These are phyloP conservation scores for Penicillium canariense DNA, from an alignment of 495 filamentous ascomycete species.

Conservation along the genomic window DNA sequence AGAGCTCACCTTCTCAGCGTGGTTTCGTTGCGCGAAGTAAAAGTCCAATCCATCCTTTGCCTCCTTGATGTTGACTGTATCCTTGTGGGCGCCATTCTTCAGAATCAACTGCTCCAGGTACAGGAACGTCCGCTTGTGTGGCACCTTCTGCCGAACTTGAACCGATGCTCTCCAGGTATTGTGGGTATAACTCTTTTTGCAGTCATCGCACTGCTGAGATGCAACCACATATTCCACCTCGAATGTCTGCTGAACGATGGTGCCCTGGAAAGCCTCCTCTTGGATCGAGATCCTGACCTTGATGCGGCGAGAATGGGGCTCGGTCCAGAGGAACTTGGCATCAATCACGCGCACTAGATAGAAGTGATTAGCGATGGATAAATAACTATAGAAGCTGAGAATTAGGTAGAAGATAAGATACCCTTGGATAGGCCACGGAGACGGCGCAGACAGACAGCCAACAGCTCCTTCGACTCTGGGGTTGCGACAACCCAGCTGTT, in stretches of 20 bases:
- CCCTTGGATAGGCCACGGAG: conserved; percentile 63
- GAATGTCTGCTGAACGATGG: conserved; percentile 88
- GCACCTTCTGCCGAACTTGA: conserved; percentile 94
- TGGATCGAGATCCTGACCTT: conserved; percentile 94
- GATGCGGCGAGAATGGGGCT: conserved; percentile 87
- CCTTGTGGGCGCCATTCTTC: conserved; percentile 86
- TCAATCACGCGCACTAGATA: conserved; percentile 85
- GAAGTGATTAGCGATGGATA: neutral
- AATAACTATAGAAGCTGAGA: neutral
- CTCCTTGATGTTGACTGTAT: conserved; percentile 96
- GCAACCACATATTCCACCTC: conserved; percentile 90
- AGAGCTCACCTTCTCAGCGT: conserved; percentile 71
- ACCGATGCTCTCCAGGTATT: conserved; percentile 86
- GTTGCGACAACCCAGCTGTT: conserved; percentile 76
- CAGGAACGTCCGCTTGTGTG: conserved; percentile 95
- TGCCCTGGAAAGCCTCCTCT: conserved; percentile 66
- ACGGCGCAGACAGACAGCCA: conserved; percentile 84
- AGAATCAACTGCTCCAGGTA: conserved; percentile 96
- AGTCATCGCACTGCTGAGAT: conserved; percentile 69
- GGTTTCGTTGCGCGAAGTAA: conserved; percentile 83
- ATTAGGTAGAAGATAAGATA: neutral
- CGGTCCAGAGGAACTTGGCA: conserved; percentile 96
- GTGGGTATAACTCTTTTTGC: conserved; percentile 68
- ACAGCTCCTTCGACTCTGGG: conserved; percentile 82
- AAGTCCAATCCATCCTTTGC: conserved; percentile 93